phyloP scores from a whole-genome alignment of 2,329 filamentous ascomycete species.

The Aspergillus tamarii region DNA sequence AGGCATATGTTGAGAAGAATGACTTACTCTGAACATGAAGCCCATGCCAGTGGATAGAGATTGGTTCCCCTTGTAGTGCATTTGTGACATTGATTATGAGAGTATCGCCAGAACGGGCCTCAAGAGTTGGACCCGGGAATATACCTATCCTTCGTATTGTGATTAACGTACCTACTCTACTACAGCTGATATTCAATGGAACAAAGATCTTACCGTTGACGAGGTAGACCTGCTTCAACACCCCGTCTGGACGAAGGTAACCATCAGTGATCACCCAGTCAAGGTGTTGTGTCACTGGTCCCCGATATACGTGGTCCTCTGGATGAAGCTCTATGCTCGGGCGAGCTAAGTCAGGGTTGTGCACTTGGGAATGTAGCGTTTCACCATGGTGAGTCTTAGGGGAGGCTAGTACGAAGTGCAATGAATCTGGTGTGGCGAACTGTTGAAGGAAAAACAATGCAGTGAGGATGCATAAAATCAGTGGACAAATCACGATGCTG shows the following conservation, averaged over 20 bases:
- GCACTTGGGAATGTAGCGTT: neutral
- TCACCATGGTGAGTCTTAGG: neutral
- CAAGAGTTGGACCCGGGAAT: slow-evolving; percentile 56
- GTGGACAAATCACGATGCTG: slow-evolving; percentile 17
- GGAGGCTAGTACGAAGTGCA: neutral
- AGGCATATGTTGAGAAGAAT: neutral
- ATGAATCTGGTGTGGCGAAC: neutral
- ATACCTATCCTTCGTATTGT: slow-evolving; percentile 26
- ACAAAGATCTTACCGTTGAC: slow-evolving; percentile 47
- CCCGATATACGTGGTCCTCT: slow-evolving; percentile 45
- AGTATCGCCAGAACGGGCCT: slow-evolving; percentile 52
- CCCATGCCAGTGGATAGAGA: slow-evolving; percentile 55
- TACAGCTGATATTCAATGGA: neutral
- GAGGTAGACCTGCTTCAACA: slow-evolving; percentile 53
- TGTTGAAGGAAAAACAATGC: slow-evolving; percentile 20
- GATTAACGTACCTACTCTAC: neutral
- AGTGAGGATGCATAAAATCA: slow-evolving; percentile 21
- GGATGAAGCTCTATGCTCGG: slow-evolving; percentile 44
- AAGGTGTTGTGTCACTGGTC: slow-evolving; percentile 35
- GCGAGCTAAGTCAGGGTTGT: slow-evolving; percentile 15
- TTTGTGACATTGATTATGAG: slow-evolving; percentile 51
- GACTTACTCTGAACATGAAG: slow-evolving; percentile 44
- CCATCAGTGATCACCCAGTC: slow-evolving; percentile 48
- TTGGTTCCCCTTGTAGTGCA: slow-evolving; percentile 39
- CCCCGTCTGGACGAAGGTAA: slow-evolving; percentile 52